Evolutionary conservation across 495 filamentous ascomycete genomes (phyloP).

Genomic region (Peziza echinospora): DNA sequence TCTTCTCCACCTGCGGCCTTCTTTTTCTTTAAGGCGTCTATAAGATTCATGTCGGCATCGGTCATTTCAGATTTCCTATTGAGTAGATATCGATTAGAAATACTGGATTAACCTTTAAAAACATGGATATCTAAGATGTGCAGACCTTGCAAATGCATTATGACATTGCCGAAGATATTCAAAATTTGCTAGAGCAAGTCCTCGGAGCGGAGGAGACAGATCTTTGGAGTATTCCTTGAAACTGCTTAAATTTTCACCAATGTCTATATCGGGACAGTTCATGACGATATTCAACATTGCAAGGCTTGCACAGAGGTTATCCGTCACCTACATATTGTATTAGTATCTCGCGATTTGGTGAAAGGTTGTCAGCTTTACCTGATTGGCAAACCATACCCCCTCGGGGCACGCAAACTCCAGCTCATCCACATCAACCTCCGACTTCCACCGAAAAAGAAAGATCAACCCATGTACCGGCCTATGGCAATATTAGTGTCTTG

Average conservation of each 20-base stretch:
- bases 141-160: slow-evolving; percentile 65
- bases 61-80: slow-evolving; percentile 55
- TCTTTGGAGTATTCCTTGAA: slow-evolving; percentile 51
- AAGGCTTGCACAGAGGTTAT: slow-evolving; percentile 71
- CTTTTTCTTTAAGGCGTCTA: slow-evolving; percentile 21
- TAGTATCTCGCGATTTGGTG: too few species aligned
- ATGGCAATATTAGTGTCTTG: slow-evolving; percentile 4
- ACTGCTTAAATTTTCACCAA: slow-evolving; percentile 41
- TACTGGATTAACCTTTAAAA: background rate
- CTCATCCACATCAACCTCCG: slow-evolving; percentile 18
- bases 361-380: slow-evolving; percentile 28
- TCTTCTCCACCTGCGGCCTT: slow-evolving; percentile 6
- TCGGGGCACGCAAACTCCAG: slow-evolving; percentile 31
- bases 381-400: slow-evolving; percentile 84
- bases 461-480: slow-evolving; percentile 60
- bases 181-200: slow-evolving; percentile 50
- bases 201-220: slow-evolving; percentile 50
- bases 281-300: slow-evolving; percentile 81
- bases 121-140: too few species aligned
- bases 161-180: slow-evolving; percentile 59
- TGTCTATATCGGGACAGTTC: slow-evolving; percentile 42
- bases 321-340: slow-evolving; percentile 35
- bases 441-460: slow-evolving; percentile 56
- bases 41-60: slow-evolving; percentile 45
- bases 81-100: background rate